Conservation (phyloP, 1,139 yeast genomes). For the Pichia sp. region DNA sequence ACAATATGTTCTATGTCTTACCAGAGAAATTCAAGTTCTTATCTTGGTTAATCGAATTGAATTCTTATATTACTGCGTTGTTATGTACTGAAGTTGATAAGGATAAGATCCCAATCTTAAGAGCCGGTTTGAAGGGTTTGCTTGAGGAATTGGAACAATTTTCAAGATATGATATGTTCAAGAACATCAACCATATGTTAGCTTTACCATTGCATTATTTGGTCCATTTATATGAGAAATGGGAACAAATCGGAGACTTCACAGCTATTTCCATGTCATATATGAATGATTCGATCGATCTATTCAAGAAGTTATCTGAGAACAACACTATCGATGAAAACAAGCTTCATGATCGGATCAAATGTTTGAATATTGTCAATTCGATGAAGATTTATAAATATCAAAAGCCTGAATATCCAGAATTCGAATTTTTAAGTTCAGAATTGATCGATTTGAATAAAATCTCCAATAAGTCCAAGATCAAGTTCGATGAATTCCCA, state of each 20-base stretch:
- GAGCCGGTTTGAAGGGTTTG: constrained; percentile 2
- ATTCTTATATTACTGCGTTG: constrained; percentile 9
- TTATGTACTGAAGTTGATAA: constrained; percentile 11
- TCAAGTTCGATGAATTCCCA: constrained; percentile 10
- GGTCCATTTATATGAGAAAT: constrained; percentile 9
- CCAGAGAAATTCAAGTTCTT: constrained; percentile 5
- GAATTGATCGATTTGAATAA: not conserved
- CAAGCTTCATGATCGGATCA: constrained; percentile 1
- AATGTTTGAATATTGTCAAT: constrained; percentile 9
- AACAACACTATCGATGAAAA: not conserved
- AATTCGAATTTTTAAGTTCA: not conserved
- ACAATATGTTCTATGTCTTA: not conserved
- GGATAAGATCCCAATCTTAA: not conserved
- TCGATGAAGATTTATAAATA: constrained; percentile 11
- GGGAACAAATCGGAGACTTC: constrained; percentile 15
- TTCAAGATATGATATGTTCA: constrained; percentile 7
- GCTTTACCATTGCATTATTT: constrained; percentile 12
- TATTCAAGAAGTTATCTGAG: not conserved
- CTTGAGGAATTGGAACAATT: constrained; percentile 11
- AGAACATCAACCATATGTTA: constrained; percentile 1
- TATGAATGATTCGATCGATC: not conserved
- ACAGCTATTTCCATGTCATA: constrained; percentile 4
- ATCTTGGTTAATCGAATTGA: constrained; percentile 9
- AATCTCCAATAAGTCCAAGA: constrained; percentile 1
- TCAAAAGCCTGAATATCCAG: constrained; percentile 4